These are phyloP conservation scores for Monotropa hypopitys DNA, from an alignment of 179 eudicot genomes.

Conservation along the genomic window DNA sequence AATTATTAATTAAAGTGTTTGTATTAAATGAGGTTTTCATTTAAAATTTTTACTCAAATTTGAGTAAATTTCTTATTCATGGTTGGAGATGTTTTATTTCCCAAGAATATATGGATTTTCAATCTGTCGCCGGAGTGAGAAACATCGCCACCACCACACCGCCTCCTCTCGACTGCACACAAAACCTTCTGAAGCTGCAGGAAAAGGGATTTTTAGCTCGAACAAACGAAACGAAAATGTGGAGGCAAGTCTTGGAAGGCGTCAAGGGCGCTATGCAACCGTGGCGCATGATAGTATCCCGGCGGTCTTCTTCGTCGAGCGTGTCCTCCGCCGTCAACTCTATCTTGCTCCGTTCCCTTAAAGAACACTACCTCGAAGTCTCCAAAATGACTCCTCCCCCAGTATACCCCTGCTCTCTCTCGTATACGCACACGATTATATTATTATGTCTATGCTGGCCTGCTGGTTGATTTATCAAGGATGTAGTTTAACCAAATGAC, in stretches of 20 bases:
- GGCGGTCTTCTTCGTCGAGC: constrained; percentile 15
- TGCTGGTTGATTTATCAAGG: constrained; percentile 8
- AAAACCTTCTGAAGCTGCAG: background rate
- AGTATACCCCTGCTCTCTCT: constrained; percentile 21
- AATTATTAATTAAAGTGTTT: too few relatives aligned
- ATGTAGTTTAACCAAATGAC: constrained; percentile 3
- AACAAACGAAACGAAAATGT: constrained; percentile 19
- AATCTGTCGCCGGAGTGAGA: background rate
- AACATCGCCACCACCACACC: background rate
- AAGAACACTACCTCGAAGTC: constrained; percentile 81
- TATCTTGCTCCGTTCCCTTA: constrained; percentile 61
- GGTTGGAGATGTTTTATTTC: too few relatives aligned
- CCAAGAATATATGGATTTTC: too few relatives aligned
- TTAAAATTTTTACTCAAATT: too few relatives aligned
- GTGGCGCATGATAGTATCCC: constrained; percentile 27
- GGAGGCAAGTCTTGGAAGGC: constrained; percentile 25
- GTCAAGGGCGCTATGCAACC: constrained; percentile 18
- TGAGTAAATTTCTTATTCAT: too few relatives aligned
- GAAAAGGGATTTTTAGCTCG: background rate
- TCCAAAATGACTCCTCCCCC: constrained; percentile 87
- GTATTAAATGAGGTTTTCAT: too few relatives aligned
- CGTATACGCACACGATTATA: background rate
- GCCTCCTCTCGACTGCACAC: background rate
- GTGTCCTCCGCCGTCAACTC: constrained; percentile 54
- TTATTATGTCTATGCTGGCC: background rate